These are phyloP conservation scores for Kalanchoe fedtschenkoi DNA, from an alignment of 164 flowering plant species.

Conservation along the genomic window DNA sequence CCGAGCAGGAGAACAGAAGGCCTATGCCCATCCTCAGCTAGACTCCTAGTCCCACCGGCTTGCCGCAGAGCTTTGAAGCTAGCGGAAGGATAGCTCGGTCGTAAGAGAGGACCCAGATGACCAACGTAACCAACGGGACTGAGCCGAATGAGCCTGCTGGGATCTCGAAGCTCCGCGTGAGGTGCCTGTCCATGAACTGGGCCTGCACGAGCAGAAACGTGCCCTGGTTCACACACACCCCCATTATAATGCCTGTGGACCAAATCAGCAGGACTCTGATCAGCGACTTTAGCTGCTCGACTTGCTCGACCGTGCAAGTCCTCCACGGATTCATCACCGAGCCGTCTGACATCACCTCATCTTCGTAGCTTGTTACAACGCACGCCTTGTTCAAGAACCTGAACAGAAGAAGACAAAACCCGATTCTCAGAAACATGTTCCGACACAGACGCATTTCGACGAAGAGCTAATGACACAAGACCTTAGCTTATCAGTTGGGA, in stretches of 20 bases:
- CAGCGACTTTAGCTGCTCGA: conserved; percentile 49
- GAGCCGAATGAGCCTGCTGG: conserved; percentile 44
- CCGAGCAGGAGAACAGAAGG: conserved; percentile 22
- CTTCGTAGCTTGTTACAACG: conserved; percentile 25
- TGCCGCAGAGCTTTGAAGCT: conserved; percentile 34
- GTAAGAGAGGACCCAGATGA: conserved; percentile 31
- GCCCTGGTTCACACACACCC: conserved; percentile 28
- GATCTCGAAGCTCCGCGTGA: conserved; percentile 27
- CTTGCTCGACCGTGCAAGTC: conserved; percentile 50
- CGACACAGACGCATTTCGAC: neutral
- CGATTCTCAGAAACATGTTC: neutral
- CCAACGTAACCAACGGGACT: conserved; percentile 25
- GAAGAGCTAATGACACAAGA: conserved; percentile 4
- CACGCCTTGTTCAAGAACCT: conserved; percentile 64
- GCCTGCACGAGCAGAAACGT: conserved; percentile 40
- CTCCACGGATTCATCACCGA: conserved; percentile 33
- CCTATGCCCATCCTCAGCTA: conserved; percentile 54
- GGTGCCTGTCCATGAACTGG: conserved; percentile 40
- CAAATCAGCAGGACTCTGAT: conserved; percentile 45
- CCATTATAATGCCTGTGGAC: conserved; percentile 44
- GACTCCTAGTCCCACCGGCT: conserved; percentile 24
- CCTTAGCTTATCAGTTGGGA: conserved; percentile 46
- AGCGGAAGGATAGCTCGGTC: conserved; percentile 37
- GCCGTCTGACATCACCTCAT: conserved; percentile 26
- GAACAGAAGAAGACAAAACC: neutral